Base-by-base conservation (phyloP, 495 filamentous ascomycete genomes). In the Hyaloscypha finlandica region DNA sequence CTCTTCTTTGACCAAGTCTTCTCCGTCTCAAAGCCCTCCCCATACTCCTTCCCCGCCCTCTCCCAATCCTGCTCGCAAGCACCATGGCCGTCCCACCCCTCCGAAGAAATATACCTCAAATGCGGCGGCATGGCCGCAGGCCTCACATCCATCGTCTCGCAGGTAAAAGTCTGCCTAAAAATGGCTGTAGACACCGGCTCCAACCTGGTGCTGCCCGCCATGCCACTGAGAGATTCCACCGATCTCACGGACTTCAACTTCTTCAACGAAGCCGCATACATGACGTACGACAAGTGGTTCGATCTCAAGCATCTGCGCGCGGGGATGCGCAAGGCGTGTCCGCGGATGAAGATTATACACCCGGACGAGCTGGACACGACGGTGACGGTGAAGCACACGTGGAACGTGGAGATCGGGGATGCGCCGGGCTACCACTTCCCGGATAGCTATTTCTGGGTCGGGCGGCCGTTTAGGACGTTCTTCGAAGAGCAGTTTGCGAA, bases 81-180 rank as follows among this genome's bases (percentile, higher is more conserved):
- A 6, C 31, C 11, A 37, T 74, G 69, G 69, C 54, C 54, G 14
- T 48, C 42, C 8, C 6, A 37, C 42, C 42, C 42, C 16, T 59
- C 59, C 14, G 66, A 70, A n/a, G 64, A 67, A n/a, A 55, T 69
- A 22, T 74, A 65, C 55, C n/a, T 74, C 1, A 30, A 64, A 54
- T 74, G 73, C 63, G 62, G 33, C 32, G 73, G 68, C 59, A 74
- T 74, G 62, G 35, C 68, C 0, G 68, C 68, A 9, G 73, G 73
- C 52, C 56, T 74, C 20, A 72, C 73, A 20, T 65, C 65, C 25
- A 74, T 74, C 61, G 68, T 74, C 42, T 74, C 73, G 9, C 70
- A 74, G 63, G 48, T 74, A 30, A 74, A 72, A 66, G 70, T 72
- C 59, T 74, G 73, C 57, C 58, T 74, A 20, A 74, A 74, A 64